These are phyloP conservation scores for Apiospora arundinis DNA, from an alignment of 2,329 filamentous ascomycete species.

Conservation along the genomic window DNA sequence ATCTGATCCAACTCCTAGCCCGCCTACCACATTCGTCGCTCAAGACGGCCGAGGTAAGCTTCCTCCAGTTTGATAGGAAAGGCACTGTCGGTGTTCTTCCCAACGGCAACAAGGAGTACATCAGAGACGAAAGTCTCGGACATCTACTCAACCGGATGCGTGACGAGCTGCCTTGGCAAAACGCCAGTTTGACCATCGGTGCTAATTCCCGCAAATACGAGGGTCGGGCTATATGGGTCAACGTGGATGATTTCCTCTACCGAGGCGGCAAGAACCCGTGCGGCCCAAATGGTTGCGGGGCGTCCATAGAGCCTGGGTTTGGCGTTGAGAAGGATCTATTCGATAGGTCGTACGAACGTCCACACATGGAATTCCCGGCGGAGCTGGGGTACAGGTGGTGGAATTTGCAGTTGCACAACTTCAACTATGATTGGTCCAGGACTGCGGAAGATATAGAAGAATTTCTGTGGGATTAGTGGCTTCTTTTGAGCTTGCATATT, in stretches of 20 bases:
- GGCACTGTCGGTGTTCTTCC: neutral
- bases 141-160: constrained; percentile 33
- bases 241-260: constrained; percentile 34
- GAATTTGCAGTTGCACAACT: no score
- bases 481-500: no score
- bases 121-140: neutral
- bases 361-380: neutral
- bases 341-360: neutral
- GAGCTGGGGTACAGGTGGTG: neutral
- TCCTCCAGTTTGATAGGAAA: constrained; percentile 32
- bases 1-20: constrained; percentile 38
- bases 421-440: no score
- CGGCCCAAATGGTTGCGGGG: neutral
- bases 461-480: no score
- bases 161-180: constrained; percentile 28
- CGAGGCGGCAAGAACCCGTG: constrained; percentile 33
- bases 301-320: neutral
- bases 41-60: constrained; percentile 42
- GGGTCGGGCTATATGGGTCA: constrained; percentile 22
- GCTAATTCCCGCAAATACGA: neutral
- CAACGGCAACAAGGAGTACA: neutral
- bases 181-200: constrained; percentile 24
- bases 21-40: constrained; percentile 35
- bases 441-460: no score
- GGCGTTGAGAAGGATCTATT: neutral